phyloP scores from a whole-genome alignment of 495 filamentous ascomycete genomes.

The Astrothelium macrocarpum region DNA sequence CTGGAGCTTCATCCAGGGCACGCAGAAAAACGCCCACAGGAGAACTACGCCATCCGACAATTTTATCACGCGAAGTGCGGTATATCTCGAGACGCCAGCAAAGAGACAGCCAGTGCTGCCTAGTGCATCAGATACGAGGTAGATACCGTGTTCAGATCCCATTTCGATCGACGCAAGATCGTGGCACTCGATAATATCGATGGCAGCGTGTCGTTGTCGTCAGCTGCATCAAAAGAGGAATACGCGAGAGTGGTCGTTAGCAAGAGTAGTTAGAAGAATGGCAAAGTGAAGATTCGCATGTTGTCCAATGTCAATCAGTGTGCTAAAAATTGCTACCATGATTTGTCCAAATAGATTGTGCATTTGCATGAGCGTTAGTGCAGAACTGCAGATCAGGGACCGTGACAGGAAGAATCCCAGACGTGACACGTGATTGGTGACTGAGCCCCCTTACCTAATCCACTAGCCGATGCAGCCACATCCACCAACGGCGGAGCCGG shows the following conservation, averaged over 20 bases:
- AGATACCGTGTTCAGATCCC: not conserved
- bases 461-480: slow-evolving; percentile 8
- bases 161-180: not conserved
- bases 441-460: slow-evolving; percentile 2
- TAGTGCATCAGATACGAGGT: not conserved
- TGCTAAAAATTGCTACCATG: not conserved
- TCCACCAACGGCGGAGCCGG: no score
- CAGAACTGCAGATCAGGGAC: not conserved
- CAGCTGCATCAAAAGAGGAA: not conserved
- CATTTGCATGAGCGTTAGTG: not conserved
- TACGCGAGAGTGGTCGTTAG: not conserved
- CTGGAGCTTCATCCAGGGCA: slow-evolving; percentile 15
- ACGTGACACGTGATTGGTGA: not conserved
- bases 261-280: not conserved
- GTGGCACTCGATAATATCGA: not conserved
- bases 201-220: not conserved
- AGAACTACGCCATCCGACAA: not conserved
- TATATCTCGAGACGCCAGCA: not conserved
- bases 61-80: not conserved
- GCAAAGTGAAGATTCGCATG: not conserved
- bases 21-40: not conserved
- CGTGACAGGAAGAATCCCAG: not conserved
- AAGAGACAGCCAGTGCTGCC: slow-evolving; percentile 6
- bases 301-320: not conserved
- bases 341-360: not conserved